Evolutionary conservation across 139 green algal genomes (phyloP), one percentile per base, ranked within the genome.

Genomic region (Micractinium sp.): DNA sequence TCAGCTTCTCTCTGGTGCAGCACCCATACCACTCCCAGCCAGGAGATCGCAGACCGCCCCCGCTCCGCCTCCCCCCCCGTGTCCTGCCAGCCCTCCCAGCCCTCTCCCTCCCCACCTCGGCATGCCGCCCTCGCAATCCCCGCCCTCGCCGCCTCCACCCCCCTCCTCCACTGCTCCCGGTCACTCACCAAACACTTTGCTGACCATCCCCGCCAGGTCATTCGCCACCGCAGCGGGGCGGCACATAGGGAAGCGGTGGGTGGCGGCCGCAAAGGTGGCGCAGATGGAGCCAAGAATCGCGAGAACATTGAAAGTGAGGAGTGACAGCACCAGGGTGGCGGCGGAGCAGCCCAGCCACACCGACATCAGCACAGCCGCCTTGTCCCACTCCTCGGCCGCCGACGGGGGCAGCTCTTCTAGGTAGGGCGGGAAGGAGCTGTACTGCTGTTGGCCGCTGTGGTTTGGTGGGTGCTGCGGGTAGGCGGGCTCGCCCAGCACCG

Each of bases 331-430:
- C 25, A 69, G 31, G 12, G 79, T 85, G 79, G 47, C 79, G 31
- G 29, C 27, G 9, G 41, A 29, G 47, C 41, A 69, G 79, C 41
- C 79, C 79, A 85, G 79, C 79, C 79, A 85, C 29, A 85, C 27
- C 12, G 41, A 71, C 31, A 69, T 63, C 7, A 85, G 47, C 47
- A 85, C 79, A 0, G 79, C 47, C 0, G 41, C 16, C 18, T 53
- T 47, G 15, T 85, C 79, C 79, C 79, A 85, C 79, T 85, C 79
- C 47, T 85, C 79, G 0, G 79, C 79, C 7, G 79, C 79, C 27
- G 27, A 36, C 13, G 79, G 79, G 27, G 79, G 79, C 41, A 85
- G 47, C 47, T 39, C 36, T 53, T 56, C 41, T 53, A 85, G 47
- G 35, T 81, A 53, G 12, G 39, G 29, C 15, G 53, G 79, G 41